Conservation (phyloP, 2,329 filamentous ascomycete genomes). For the Fusarium denticulatum region DNA sequence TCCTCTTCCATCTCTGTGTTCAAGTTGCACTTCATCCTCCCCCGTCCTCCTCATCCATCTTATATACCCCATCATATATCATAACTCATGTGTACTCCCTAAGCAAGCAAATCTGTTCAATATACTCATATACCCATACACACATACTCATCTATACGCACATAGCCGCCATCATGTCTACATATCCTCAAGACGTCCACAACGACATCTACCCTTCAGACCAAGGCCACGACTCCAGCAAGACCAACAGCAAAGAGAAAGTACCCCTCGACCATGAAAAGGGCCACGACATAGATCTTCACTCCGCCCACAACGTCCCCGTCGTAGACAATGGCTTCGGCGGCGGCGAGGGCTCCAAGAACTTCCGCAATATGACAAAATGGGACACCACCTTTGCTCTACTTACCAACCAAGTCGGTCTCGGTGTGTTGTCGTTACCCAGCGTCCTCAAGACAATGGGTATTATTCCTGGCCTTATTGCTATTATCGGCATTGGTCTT, state of each 20-base stretch:
- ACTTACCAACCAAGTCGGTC: slow-evolving; percentile 49
- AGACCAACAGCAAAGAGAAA: slow-evolving; percentile 43
- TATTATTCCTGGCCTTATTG: slow-evolving; percentile 72
- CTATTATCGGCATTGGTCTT: slow-evolving; percentile 72
- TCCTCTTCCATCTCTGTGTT: slow-evolving; percentile 21
- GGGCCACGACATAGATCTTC: slow-evolving; percentile 22
- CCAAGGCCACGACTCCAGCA: slow-evolving; percentile 40
- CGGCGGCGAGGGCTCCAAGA: slow-evolving; percentile 45
- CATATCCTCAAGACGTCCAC: slow-evolving; percentile 28
- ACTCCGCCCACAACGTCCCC: slow-evolving; percentile 29
- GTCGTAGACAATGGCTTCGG: slow-evolving; percentile 44
- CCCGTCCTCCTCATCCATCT: slow-evolving; percentile 3
- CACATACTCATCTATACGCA: background rate
- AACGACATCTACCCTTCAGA: slow-evolving; percentile 43
- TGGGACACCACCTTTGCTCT: slow-evolving; percentile 49
- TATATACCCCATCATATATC: background rate
- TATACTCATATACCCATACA: background rate
- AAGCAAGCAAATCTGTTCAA: slow-evolving; percentile 7
- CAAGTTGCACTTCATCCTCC: background rate
- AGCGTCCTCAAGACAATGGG: slow-evolving; percentile 75
- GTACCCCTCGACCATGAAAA: slow-evolving; percentile 32
- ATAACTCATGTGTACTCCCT: background rate
- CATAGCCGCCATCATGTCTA: slow-evolving; percentile 28
- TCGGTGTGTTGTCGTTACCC: slow-evolving; percentile 72
- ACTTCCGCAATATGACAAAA: slow-evolving; percentile 48